Evolutionary conservation across 768 basidiomycete species (phyloP).

Genomic region (Cystobasidium tubakii): DNA sequence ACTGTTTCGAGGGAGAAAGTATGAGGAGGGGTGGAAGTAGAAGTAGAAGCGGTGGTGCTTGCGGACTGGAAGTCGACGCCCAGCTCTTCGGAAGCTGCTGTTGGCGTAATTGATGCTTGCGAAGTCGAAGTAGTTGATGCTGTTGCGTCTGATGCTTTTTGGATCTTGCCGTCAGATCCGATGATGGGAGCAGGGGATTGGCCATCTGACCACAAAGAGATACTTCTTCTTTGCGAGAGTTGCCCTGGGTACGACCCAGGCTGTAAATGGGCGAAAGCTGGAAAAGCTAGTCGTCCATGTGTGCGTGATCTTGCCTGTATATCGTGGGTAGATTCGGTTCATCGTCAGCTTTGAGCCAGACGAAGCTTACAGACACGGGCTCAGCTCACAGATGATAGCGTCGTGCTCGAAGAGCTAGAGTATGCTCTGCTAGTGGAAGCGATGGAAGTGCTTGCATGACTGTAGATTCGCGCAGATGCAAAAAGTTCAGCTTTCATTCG

Average conservation of each 20-base stretch:
- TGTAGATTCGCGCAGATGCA: background rate
- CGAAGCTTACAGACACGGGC: no score
- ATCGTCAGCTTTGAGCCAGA: no score
- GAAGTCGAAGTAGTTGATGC: conserved; percentile 3
- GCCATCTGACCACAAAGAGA: conserved; percentile 26
- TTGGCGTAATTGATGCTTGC: background rate
- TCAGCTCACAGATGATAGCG: no score
- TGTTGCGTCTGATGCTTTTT: background rate
- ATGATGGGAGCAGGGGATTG: conserved; percentile 31
- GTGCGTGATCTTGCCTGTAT: background rate
- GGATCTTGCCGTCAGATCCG: conserved; percentile 27
- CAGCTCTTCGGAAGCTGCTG: conserved; percentile 2
- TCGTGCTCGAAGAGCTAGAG: background rate
- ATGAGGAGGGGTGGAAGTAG: conserved; percentile 2
- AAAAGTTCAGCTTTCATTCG: background rate
- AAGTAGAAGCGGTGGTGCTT: background rate
- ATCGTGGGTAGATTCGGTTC: background rate
- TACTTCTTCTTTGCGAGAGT: background rate
- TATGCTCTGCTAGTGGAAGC: background rate
- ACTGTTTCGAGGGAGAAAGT: conserved; percentile 8
- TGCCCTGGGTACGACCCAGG: background rate
- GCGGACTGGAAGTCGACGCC: background rate
- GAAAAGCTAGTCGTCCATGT: background rate
- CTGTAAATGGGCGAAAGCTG: background rate
- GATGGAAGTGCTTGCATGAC: background rate